These are phyloP conservation scores for Exobasidium cylindrosporum DNA, from an alignment of 1,284 basidiomycete genomes.

Conservation along the genomic window DNA sequence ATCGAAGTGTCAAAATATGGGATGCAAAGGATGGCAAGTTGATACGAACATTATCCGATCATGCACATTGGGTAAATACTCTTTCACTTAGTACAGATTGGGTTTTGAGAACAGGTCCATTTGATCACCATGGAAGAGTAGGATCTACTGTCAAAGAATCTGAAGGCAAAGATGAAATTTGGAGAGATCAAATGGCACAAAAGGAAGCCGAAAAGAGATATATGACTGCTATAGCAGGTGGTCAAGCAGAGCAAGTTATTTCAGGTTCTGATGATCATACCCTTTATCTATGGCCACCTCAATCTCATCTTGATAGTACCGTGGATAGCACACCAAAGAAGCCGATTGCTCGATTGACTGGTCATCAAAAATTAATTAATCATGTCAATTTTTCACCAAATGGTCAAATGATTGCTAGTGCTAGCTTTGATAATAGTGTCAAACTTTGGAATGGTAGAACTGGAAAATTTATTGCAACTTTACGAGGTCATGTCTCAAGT, in stretches of 20 bases:
- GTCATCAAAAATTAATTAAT: conserved; percentile 91
- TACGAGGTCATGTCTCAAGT: conserved; percentile 88
- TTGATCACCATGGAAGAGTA: conserved; percentile 68
- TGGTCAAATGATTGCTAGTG: conserved; percentile 83
- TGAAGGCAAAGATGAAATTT: conserved; percentile 9
- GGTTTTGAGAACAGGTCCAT: conserved; percentile 88
- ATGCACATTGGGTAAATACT: conserved; percentile 98
- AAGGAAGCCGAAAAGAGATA: conserved; percentile 59
- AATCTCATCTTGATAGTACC: conserved; percentile 71
- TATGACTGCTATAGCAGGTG: conserved; percentile 70
- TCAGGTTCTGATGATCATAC: conserved; percentile 88
- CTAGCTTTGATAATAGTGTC: conserved; percentile 86
- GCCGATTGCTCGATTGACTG: conserved; percentile 80
- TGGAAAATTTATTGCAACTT: conserved; percentile 71
- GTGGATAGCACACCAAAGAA: conserved; percentile 68
- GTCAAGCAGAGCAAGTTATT: conserved; percentile 59
- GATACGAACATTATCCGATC: conserved; percentile 75
- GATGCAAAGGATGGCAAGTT: conserved; percentile 70
- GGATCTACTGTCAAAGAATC: conserved; percentile 5
- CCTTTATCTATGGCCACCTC: conserved; percentile 57
- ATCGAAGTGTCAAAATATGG: conserved; percentile 92
- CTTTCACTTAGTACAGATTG: conserved; percentile 94
- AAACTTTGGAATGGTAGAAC: conserved; percentile 79
- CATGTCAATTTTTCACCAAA: conserved; percentile 96
- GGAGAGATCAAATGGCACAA: conserved; percentile 59